These are phyloP conservation scores for Calonectria henricotiae DNA, from an alignment of 2,329 filamentous ascomycete species.

Conservation along the genomic window DNA sequence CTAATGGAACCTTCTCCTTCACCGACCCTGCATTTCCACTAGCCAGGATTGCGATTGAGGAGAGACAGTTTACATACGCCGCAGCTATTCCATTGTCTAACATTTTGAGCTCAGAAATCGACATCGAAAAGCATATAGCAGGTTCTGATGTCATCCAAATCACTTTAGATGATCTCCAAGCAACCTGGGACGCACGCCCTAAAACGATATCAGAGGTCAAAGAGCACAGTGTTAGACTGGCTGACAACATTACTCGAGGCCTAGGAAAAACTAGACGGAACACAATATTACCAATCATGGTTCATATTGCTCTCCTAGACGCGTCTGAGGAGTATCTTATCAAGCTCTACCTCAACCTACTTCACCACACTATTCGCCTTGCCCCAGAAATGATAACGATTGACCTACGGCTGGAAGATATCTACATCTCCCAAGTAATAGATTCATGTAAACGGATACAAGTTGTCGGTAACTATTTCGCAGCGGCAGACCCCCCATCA, in stretches of 20 bases:
- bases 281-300: constrained; percentile 73
- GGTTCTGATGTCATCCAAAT: constrained; percentile 79
- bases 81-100: constrained; percentile 74
- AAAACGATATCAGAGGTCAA: background rate
- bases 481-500: constrained; percentile 59
- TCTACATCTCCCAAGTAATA: constrained; percentile 67
- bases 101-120: constrained; percentile 68
- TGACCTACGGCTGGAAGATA: constrained; percentile 72
- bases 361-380: constrained; percentile 74
- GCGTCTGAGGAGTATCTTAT: constrained; percentile 41
- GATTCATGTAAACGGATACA: constrained; percentile 70
- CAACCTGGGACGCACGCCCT: constrained; percentile 8
- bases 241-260: constrained; percentile 70
- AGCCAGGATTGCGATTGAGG: constrained; percentile 73
- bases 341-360: constrained; percentile 68
- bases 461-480: constrained; percentile 72
- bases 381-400: constrained; percentile 76
- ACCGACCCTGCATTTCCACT: constrained; percentile 77
- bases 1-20: constrained; percentile 69
- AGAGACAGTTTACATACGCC: constrained; percentile 78
- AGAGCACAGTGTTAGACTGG: constrained; percentile 48
- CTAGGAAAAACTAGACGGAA: constrained; percentile 75
- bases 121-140: constrained; percentile 77
- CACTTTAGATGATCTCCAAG: constrained; percentile 59
- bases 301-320: constrained; percentile 63